Conservation (phyloP, 257 asterid species). For the Gentiana dahurica region DNA sequence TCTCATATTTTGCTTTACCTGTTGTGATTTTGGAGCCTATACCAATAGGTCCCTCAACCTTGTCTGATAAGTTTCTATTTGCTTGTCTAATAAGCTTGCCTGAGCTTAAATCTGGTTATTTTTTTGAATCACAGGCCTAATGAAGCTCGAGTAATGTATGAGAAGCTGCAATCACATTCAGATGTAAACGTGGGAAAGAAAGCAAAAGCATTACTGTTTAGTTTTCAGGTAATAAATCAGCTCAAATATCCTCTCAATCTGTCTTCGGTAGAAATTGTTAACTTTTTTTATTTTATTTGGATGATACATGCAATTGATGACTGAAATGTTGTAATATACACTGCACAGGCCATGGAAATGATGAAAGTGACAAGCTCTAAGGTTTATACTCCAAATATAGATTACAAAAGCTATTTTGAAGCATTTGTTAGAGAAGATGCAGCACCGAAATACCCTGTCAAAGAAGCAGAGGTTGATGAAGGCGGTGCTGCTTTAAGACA, state of each 20-base stretch:
- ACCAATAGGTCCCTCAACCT: too few species aligned
- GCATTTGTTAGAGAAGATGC: conserved; percentile 60
- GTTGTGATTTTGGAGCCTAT: too few species aligned
- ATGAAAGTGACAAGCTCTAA: conserved; percentile 48
- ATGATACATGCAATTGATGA: too few species aligned
- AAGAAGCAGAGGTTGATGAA: conserved; percentile 42
- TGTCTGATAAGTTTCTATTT: too few species aligned
- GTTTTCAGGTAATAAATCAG: conserved; percentile 58
- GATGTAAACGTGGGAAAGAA: conserved; percentile 64
- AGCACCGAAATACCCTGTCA: conserved; percentile 22
- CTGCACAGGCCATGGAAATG: conserved; percentile 93
- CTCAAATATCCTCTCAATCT: too few species aligned
- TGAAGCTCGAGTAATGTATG: conserved; percentile 84
- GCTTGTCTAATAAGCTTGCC: not conserved
- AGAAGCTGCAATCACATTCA: conserved; percentile 84
- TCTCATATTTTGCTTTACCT: not conserved
- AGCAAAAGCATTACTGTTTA: conserved; percentile 53
- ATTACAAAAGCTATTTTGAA: conserved; percentile 63
- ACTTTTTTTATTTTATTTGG: too few species aligned
- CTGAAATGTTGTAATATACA: not conserved
- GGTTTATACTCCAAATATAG: conserved; percentile 23
- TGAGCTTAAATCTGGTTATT: too few species aligned
- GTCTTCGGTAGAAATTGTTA: too few species aligned
- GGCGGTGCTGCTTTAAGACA: conserved; percentile 32
- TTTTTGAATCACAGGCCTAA: conserved; percentile 31